Conservation (phyloP, 352 stramenopile species). For the Phytopythium mirpurense region DNA sequence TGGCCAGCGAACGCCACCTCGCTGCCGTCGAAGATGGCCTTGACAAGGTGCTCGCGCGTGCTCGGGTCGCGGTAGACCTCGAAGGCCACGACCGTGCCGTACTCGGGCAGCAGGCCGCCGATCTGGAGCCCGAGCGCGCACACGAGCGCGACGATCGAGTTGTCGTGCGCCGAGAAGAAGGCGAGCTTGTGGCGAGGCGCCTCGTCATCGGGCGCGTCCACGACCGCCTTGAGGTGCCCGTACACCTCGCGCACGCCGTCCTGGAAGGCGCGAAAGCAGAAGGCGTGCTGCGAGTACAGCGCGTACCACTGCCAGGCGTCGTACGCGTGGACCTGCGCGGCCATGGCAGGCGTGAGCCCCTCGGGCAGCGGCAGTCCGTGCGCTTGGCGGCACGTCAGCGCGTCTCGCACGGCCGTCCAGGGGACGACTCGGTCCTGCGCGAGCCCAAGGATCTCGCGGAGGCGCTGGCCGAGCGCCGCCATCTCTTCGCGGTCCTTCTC, state of each 20-base stretch:
- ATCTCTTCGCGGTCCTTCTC: conserved; percentile 25
- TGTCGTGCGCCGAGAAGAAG: conserved; percentile 84
- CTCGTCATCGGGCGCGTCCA: conserved; percentile 14
- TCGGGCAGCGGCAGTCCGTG: conserved; percentile 61
- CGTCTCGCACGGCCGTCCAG: conserved; percentile 71
- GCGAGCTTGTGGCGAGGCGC: conserved; percentile 47
- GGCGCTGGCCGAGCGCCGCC: conserved; percentile 25
- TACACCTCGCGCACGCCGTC: conserved; percentile 59
- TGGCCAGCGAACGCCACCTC: conserved; percentile 48
- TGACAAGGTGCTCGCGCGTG: conserved; percentile 45
- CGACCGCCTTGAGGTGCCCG: conserved; percentile 39
- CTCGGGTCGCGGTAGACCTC: conserved; percentile 58
- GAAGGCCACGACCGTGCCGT: conserved; percentile 64
- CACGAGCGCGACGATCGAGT: conserved; percentile 77
- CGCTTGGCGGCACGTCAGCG: conserved; percentile 54
- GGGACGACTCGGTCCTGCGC: conserved; percentile 40
- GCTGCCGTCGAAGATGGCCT: conserved; percentile 55
- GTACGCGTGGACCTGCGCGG: conserved; percentile 51
- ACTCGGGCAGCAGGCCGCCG: conserved; percentile 45
- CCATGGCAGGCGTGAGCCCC: conserved; percentile 57
- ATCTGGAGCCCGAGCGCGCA: conserved; percentile 65
- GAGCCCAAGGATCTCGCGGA: conserved; percentile 42
- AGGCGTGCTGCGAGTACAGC: conserved; percentile 56
- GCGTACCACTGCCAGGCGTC: conserved; percentile 81
- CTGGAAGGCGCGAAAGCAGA: conserved; percentile 59